Conservation (phyloP, 2,329 filamentous ascomycete genomes). For the Nemania serpens region DNA sequence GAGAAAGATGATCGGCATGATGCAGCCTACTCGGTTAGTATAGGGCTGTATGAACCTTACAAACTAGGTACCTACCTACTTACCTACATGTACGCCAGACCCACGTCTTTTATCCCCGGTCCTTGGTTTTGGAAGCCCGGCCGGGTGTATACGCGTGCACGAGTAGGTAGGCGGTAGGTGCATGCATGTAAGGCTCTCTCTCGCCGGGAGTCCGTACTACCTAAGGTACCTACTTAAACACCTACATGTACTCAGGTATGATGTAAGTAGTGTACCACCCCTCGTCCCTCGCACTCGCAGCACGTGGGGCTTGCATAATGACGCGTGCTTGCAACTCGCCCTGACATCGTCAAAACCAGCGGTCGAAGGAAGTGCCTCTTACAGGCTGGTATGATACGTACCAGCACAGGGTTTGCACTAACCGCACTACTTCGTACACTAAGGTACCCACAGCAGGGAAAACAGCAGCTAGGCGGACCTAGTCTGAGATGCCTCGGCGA, state of each 20-base stretch:
- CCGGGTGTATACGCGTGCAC: too few species aligned
- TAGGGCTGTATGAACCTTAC: not conserved
- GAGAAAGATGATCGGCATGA: not conserved
- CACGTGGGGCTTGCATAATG: conserved; percentile 30
- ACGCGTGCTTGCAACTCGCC: conserved; percentile 20
- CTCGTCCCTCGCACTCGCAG: too few species aligned
- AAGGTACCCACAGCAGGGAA: not conserved
- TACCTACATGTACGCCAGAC: not conserved
- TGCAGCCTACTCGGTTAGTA: not conserved
- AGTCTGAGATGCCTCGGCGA: not conserved
- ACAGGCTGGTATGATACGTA: too few species aligned
- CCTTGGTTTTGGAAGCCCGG: not conserved
- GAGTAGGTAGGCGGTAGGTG: not conserved
- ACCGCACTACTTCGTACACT: too few species aligned
- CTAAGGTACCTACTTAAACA: too few species aligned
- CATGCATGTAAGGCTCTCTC: too few species aligned
- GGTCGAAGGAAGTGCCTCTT: conserved; percentile 15
- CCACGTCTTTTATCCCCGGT: not conserved
- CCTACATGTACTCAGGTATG: too few species aligned
- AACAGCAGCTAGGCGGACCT: not conserved
- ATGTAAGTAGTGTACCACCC: too few species aligned
- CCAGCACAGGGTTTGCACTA: too few species aligned
- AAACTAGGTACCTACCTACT: not conserved
- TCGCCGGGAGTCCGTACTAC: too few species aligned
- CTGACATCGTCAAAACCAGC: conserved; percentile 20